Conservation (phyloP, 495 filamentous ascomycete species). For the Penicillium manginii region DNA sequence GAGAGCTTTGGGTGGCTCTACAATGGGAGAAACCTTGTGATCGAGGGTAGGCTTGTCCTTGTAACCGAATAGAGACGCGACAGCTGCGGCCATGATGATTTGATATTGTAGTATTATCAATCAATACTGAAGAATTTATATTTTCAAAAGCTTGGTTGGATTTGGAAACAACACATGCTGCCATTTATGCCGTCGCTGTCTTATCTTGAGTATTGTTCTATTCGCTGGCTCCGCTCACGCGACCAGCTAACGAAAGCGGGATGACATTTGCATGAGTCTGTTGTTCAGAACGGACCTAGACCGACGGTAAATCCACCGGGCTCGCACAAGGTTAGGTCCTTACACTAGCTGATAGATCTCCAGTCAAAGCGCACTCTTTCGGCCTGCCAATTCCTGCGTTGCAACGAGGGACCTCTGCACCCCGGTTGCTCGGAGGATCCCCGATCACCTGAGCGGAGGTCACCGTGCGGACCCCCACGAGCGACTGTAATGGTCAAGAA, state of each 20-base stretch:
- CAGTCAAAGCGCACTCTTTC: constrained; percentile 3
- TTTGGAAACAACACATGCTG: neutral
- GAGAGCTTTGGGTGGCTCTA: constrained; percentile 39
- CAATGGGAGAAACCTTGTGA: constrained; percentile 9
- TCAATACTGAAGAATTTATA: neutral
- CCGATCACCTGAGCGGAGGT: constrained; percentile 4
- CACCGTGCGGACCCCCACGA: neutral
- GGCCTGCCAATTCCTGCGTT: neutral
- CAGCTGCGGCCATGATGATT: constrained; percentile 22
- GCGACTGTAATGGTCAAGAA: neutral
- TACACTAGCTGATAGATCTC: neutral
- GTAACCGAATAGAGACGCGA: constrained; percentile 28
- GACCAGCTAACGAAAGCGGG: neutral
- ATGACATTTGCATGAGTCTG: neutral
- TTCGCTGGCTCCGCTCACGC: constrained; percentile 8
- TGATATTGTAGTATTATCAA: neutral
- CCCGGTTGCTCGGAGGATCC: neutral
- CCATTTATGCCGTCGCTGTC: neutral
- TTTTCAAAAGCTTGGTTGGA: neutral
- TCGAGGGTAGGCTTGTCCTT: constrained; percentile 11
- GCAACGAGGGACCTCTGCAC: neutral
- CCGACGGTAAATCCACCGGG: constrained; percentile 17
- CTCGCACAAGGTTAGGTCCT: neutral
- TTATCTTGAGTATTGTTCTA: neutral
- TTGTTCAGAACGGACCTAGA: neutral